Evolutionary conservation across 495 filamentous ascomycete species (phyloP).

Genomic region (Aspergillus ellipticus): DNA sequence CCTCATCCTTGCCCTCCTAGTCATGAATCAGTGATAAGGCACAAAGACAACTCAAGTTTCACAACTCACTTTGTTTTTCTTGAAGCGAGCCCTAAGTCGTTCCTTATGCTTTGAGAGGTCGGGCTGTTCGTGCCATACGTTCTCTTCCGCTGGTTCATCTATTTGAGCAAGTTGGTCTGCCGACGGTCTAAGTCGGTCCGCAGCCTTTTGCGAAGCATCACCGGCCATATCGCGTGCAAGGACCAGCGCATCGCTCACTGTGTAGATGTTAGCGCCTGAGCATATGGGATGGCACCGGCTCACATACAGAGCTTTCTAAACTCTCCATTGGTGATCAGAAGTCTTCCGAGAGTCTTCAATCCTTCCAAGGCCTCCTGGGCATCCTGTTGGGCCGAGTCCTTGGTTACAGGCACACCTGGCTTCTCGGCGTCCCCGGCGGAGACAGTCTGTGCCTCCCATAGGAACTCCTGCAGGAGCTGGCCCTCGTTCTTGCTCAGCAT

Average conservation of each 20-base stretch:
- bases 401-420: slow-evolving; percentile 66
- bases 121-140: slow-evolving; percentile 90
- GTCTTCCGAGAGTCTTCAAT: slow-evolving; percentile 80
- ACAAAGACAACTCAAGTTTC: background rate
- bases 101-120: slow-evolving; percentile 60
- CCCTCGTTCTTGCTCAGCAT: slow-evolving; percentile 95
- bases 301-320: slow-evolving; percentile 87
- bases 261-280: slow-evolving; percentile 21
- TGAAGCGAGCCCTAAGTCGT: slow-evolving; percentile 63
- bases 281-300: background rate
- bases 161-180: slow-evolving; percentile 75
- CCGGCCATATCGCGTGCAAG: slow-evolving; percentile 85
- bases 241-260: slow-evolving; percentile 82
- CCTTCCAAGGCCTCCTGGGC: slow-evolving; percentile 78
- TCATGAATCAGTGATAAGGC: slow-evolving; percentile 11
- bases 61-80: slow-evolving; percentile 55
- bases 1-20: slow-evolving; percentile 36
- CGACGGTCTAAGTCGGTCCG: slow-evolving; percentile 69
- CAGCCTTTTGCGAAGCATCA: slow-evolving; percentile 82
- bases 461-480: slow-evolving; percentile 91
- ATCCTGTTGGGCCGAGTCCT: slow-evolving; percentile 73
- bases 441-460: slow-evolving; percentile 84
- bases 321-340: slow-evolving; percentile 93
- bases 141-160: slow-evolving; percentile 79
- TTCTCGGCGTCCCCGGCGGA: slow-evolving; percentile 50